Evolutionary conservation across 345 rosid species (phyloP).

Genomic region (Murraya koenigii): DNA sequence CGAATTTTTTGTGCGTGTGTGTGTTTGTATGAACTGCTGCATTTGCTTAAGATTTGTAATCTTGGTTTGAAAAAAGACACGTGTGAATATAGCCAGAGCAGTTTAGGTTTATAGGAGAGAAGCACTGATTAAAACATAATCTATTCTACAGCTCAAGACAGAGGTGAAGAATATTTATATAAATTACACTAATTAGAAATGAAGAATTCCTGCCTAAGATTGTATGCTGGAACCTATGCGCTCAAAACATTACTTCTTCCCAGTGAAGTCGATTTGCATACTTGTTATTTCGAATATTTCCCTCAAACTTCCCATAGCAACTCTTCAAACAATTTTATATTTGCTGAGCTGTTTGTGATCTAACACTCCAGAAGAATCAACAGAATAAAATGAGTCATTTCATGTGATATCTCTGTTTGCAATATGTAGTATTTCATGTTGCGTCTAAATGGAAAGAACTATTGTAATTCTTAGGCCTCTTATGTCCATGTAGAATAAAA

Average conservation of each 20-base stretch:
- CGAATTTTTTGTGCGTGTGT: background rate
- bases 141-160: background rate
- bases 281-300: no score
- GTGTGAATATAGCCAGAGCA: background rate
- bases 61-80: background rate
- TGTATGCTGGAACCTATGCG: no score
- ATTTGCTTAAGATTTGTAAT: background rate
- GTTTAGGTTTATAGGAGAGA: background rate
- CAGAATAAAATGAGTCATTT: background rate
- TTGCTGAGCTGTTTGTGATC: background rate
- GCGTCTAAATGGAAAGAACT: background rate
- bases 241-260: no score
- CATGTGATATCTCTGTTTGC: background rate
- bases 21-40: background rate
- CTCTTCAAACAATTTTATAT: background rate
- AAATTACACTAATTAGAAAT: no score
- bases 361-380: background rate
- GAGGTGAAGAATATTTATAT: background rate
- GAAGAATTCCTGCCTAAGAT: no score
- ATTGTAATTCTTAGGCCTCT: background rate
- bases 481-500: background rate
- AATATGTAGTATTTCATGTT: background rate
- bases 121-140: background rate
- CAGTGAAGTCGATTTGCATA: no score
- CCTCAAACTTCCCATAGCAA: no score